These are phyloP conservation scores for Oryza glumipatula DNA, from an alignment of 176 grass and related monocot species.

Conservation along the genomic window DNA sequence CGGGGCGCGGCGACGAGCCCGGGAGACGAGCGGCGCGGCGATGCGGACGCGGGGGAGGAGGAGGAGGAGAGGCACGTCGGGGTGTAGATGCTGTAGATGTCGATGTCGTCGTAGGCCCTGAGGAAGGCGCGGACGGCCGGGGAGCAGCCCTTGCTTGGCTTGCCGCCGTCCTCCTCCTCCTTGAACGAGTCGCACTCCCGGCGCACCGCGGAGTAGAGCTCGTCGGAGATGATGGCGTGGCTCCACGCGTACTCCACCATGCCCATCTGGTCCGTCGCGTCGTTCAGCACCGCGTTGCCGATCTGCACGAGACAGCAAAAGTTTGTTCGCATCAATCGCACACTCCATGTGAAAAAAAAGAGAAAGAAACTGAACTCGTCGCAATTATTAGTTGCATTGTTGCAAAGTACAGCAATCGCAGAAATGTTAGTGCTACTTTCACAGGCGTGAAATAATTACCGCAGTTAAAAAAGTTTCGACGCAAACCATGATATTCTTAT, in stretches of 20 bases:
- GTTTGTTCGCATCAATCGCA: not conserved
- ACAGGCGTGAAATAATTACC: constrained; percentile 13
- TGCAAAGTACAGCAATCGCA: not conserved
- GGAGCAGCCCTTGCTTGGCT: constrained; percentile 63
- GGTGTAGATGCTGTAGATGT: constrained; percentile 98
- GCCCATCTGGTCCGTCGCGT: constrained; percentile 86
- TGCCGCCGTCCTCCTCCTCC: constrained; percentile 66
- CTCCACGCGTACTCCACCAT: constrained; percentile 99
- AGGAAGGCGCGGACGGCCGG: constrained; percentile 84
- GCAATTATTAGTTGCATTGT: not conserved
- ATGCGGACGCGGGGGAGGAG: not conserved
- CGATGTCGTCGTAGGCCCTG: constrained; percentile 76
- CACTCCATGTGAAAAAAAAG: not conserved
- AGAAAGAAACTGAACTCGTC: not conserved
- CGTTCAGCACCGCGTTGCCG: constrained; percentile 93
- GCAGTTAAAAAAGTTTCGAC: constrained; percentile 11
- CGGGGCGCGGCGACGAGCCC: constrained; percentile 67
- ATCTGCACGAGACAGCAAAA: constrained; percentile 41
- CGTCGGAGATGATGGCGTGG: constrained; percentile 97
- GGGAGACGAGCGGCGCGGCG: not conserved
- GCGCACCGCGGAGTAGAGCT: constrained; percentile 71
- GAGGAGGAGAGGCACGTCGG: constrained; percentile 62
- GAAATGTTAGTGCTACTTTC: not conserved
- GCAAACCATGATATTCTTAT: not conserved
- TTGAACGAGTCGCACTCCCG: constrained; percentile 94